Evolutionary conservation across 345 rosid species (phyloP).

Genomic region (Populus alba): DNA sequence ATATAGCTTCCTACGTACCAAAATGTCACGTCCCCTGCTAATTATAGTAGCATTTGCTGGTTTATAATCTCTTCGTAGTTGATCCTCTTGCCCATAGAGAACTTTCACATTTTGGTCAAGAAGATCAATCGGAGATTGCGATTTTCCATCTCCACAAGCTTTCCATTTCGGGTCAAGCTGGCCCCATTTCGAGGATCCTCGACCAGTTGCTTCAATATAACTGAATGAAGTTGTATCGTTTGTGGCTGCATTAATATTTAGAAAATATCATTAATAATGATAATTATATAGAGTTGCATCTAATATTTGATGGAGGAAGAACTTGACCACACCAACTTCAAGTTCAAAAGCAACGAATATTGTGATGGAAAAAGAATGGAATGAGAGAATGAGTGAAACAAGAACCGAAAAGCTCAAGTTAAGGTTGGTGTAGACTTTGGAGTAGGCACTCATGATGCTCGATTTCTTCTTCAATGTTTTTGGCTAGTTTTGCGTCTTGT

Average conservation of each 20-base stretch:
- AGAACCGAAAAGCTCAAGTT: too few relatives aligned
- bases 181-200: constrained; percentile 55
- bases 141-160: constrained; percentile 45
- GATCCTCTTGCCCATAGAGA: constrained; percentile 20
- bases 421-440: too few relatives aligned
- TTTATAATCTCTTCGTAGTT: constrained; percentile 38
- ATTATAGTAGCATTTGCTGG: constrained; percentile 46
- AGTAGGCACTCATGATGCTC: too few relatives aligned
- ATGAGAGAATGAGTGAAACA: too few relatives aligned
- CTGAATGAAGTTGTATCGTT: constrained; percentile 37
- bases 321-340: too few relatives aligned
- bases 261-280: too few relatives aligned
- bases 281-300: too few relatives aligned
- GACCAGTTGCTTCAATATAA: constrained; percentile 32
- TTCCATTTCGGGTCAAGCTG: constrained; percentile 46
- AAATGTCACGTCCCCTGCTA: constrained; percentile 61
- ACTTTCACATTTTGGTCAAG: constrained; percentile 19
- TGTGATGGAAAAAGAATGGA: too few relatives aligned
- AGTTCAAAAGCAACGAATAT: too few relatives aligned
- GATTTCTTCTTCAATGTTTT: too few relatives aligned
- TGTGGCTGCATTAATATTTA: neutral
- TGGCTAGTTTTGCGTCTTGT: too few relatives aligned
- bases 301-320: too few relatives aligned
- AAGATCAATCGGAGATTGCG: constrained; percentile 70
- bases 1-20: constrained; percentile 26